These are phyloP conservation scores for Neurospora tetraspora DNA, from an alignment of 495 filamentous ascomycete species.

Conservation along the genomic window DNA sequence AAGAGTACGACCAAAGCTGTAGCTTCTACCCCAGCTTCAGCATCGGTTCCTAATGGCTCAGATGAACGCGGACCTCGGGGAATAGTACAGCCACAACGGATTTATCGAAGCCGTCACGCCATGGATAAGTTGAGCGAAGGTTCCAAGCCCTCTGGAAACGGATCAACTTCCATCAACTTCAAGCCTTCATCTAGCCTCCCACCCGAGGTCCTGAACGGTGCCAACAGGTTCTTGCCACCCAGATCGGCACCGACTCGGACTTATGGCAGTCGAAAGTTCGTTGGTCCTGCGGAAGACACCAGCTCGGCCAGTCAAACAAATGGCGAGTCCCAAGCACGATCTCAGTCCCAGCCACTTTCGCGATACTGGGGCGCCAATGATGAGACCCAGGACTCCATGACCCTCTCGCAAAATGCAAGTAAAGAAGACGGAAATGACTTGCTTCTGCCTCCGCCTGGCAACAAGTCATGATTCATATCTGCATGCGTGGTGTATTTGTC, in stretches of 20 bases:
- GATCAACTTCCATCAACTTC: neutral
- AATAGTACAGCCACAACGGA: neutral
- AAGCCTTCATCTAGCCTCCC: neutral
- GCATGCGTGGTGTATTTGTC: neutral
- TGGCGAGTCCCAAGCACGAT: constrained; percentile 1
- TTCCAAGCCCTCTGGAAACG: neutral
- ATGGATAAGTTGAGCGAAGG: neutral
- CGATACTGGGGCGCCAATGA: neutral
- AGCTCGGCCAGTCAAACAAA: neutral
- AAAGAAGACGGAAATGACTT: neutral
- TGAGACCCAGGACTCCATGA: constrained; percentile 5
- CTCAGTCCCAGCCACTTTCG: neutral
- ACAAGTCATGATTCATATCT: neutral
- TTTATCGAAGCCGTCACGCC: neutral
- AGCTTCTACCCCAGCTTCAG: neutral
- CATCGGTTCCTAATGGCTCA: neutral
- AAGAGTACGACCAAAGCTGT: neutral
- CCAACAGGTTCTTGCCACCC: neutral
- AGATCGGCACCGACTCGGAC: neutral
- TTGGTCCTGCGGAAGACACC: neutral
- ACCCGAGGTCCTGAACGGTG: neutral
- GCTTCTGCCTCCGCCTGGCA: neutral
- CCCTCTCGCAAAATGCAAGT: constrained; percentile 1
- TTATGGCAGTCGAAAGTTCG: neutral
- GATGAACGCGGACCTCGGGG: neutral